Evolutionary conservation across 495 filamentous ascomycete genomes (phyloP), one percentile per base, ranked within the genome.

Genomic region (Aspergillus affinis): DNA sequence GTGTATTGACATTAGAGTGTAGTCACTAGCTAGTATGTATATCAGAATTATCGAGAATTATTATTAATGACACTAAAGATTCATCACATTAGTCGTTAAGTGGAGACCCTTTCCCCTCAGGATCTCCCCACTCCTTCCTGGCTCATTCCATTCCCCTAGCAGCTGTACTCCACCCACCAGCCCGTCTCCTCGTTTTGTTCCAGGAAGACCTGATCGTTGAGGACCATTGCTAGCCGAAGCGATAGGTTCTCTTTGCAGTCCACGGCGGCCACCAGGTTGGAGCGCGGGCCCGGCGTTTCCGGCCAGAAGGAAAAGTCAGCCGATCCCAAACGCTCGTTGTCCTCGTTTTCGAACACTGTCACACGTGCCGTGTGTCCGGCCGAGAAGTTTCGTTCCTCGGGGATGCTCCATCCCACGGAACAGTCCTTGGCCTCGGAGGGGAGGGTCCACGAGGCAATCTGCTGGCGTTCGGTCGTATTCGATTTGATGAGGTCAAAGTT

Each of bases 221-320:
- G 26, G n/a, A 26, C 57, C 41, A 59, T 13, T 0, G 10, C 17
- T 23, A 54, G 12, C 19, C 51, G 36, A 12, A 59, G 44, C 15
- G 20, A 12, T 50, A 53, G 0, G 4, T 19, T 13, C 50, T 54
- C 41, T 36, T 32, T 48, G 32, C 57, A 59, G 6, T 54, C 57
- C 0, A 23, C 20, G 2, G 32, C 17, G 4, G 19, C 57, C 17
- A 59, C 57, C 5, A 45, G n/a, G 21, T 48, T 36, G 13, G n/a
- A n/a, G 26, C 54, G 57, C 13, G 36, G 20, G 4, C 51, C 57
- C 6, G 20, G 21, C 18, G 41, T 44, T 8, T 29, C 50, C 1
- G 57, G 57, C 57, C 57, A 59, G 21, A 30, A 48, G 6, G 57
- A 53, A 13, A 59, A 59, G 1, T 59, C 57, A 1, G 50, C 57